Base-by-base conservation (phyloP, 2,329 filamentous ascomycete genomes). In the Beauveria bassiana region DNA sequence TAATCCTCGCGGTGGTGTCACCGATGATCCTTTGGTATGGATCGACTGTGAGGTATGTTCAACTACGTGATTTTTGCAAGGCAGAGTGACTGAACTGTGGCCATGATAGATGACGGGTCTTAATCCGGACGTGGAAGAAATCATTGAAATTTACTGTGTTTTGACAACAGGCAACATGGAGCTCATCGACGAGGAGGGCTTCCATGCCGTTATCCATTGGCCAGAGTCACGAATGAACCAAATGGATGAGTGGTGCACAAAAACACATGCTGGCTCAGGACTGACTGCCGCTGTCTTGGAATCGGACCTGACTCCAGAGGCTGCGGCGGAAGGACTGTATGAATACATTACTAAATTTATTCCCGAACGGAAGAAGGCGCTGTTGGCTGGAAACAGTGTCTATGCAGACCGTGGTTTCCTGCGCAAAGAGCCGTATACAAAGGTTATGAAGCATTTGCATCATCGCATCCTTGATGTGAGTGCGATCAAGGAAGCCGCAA, bases 381-480 rank as follows among this genome's bases (percentile, higher is more conserved):
- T 98, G 62, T 79, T 99, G 46, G 93, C 95, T 0, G 95, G 95
- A 2, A 99, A 96, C 75, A 95, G 88, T 62, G 90, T 99, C 28
- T 93, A 99, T 71, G 91, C 89, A 3, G 95, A 99, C 74, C 86
- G 86, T 68, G 85, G 85, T 2, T 99, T 99, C 71, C 79, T 99
- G 63, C 80, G 85, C 5, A 83, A 84, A 65, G 81, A 80, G 61
- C 92, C 93, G 0, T 99, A 93, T 74, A 83, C 80, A 45, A 78
- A 80, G 63, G 86, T 96, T 2, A 76, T 90, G 54, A 84, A 89
- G 61, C 85, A 95, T 74, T 78, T 99, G 66, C 90, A 96, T 74
- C 92, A 99, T 75, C 85, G 95, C 18, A 89, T 99, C 65, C 77
- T 98, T 53, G 95, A 99, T 72, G 91, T 98, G 60, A 97, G 92